A percentile compares a stretch with the other conserved stretches of the same genome.
Conservation (phyloP, 1,284 basidiomycete species). For the Erythrobasidium hasegawianum region DNA sequence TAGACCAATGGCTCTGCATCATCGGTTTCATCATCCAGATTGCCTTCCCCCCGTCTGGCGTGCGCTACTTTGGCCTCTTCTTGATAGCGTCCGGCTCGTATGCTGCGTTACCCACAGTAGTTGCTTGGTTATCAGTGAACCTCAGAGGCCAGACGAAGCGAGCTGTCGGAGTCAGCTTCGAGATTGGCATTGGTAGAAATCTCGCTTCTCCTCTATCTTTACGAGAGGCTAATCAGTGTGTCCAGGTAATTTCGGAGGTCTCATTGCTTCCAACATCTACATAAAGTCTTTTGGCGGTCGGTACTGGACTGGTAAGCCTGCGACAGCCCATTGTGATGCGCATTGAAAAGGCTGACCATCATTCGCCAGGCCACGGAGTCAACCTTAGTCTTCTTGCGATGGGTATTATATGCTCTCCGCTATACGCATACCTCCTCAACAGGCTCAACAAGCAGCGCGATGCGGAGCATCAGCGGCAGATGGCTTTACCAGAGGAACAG, state of each 20-base stretch:
- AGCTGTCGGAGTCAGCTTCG: constrained; percentile 46
- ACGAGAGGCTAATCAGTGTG: constrained; percentile 56
- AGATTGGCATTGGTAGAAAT: constrained; percentile 19
- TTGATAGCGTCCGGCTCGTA: constrained; percentile 58
- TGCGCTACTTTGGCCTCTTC: constrained; percentile 39
- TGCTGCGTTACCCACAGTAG: constrained; percentile 60
- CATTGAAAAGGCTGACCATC: background rate
- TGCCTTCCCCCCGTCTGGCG: constrained; percentile 37
- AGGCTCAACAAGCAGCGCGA: constrained; percentile 57
- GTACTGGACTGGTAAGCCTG: constrained; percentile 12
- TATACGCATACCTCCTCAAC: constrained; percentile 56
- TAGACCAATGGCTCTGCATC: constrained; percentile 56
- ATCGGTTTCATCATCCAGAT: constrained; percentile 63
- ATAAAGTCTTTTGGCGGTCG: constrained; percentile 42
- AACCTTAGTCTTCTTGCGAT: constrained; percentile 65
- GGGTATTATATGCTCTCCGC: constrained; percentile 57
- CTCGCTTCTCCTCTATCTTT: background rate
- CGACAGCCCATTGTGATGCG: background rate
- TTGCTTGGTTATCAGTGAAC: constrained; percentile 65
- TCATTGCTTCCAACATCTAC: constrained; percentile 62
- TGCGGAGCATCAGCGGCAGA: constrained; percentile 31
- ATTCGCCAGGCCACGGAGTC: constrained; percentile 48
- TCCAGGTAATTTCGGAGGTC: constrained; percentile 27
- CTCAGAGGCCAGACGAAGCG: constrained; percentile 64
- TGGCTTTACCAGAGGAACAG: constrained; percentile 38